Conservation (phyloP, 1,139 yeast genomes). For the Suhomyces yuchorum region DNA sequence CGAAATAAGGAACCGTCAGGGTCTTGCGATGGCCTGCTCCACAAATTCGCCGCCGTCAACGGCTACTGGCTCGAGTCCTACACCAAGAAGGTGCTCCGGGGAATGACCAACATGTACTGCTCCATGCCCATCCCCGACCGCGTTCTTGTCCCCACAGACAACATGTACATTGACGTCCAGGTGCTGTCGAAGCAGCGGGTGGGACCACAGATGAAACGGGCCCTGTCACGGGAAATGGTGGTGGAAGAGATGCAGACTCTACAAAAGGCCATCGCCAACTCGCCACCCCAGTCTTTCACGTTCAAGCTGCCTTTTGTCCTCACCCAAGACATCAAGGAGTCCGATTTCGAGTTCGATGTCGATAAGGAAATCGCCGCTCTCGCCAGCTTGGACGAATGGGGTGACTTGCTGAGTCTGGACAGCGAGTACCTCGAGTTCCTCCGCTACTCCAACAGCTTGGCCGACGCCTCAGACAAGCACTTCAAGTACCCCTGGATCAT, state of each 20-base stretch:
- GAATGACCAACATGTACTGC: constrained; percentile 41
- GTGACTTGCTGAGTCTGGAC: constrained; percentile 23
- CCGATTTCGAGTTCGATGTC: constrained; percentile 39
- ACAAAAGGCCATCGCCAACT: not conserved
- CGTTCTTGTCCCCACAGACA: constrained; percentile 31
- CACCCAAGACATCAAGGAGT: constrained; percentile 21
- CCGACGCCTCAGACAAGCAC: constrained; percentile 34
- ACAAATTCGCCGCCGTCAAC: constrained; percentile 32
- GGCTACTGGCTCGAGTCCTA: constrained; percentile 42
- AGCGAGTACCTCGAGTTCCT: constrained; percentile 32
- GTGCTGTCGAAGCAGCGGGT: constrained; percentile 31
- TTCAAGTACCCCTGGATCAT: constrained; percentile 51
- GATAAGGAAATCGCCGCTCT: constrained; percentile 32
- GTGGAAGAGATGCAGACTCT: constrained; percentile 9
- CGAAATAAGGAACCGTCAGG: constrained; percentile 27
- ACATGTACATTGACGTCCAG: constrained; percentile 32
- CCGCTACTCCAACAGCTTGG: constrained; percentile 31
- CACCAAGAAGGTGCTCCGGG: constrained; percentile 36
- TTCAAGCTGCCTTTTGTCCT: constrained; percentile 15
- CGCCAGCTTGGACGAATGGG: constrained; percentile 22
- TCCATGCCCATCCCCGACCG: constrained; percentile 33
- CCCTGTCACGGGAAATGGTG: not conserved
- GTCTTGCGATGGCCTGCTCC: constrained; percentile 26
- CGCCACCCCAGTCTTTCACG: constrained; percentile 13
- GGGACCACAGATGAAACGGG: constrained; percentile 18